Conservation (phyloP, 495 filamentous ascomycete genomes). For the Talaromyces trachyspermus region DNA sequence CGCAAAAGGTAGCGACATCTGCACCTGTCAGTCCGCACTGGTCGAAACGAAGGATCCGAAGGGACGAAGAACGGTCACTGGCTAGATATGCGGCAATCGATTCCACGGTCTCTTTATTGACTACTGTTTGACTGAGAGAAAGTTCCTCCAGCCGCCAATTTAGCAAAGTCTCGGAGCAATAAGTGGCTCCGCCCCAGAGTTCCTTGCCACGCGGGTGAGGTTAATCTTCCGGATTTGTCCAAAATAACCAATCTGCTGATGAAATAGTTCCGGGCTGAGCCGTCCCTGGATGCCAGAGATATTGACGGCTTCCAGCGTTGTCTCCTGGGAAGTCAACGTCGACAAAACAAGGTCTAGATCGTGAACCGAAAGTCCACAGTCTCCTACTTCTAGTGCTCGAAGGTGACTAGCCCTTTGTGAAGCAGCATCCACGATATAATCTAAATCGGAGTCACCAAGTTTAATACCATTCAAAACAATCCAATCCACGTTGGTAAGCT, state of each 20-base stretch:
- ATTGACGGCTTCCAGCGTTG: slow-evolving; percentile 68
- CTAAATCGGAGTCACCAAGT: slow-evolving; percentile 73
- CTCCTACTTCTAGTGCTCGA: slow-evolving; percentile 73
- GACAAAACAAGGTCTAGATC: slow-evolving; percentile 39
- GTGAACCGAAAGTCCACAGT: slow-evolving; percentile 60
- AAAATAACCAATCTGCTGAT: slow-evolving; percentile 57
- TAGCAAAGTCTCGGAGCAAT: slow-evolving; percentile 60
- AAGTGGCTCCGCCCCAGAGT: slow-evolving; percentile 55
- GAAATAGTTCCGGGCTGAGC: slow-evolving; percentile 55
- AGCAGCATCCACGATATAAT: slow-evolving; percentile 61
- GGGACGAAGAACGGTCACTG: slow-evolving; percentile 51
- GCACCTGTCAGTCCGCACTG: slow-evolving; percentile 74
- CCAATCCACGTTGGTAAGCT: slow-evolving; percentile 72
- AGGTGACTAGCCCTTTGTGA: slow-evolving; percentile 58
- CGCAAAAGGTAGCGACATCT: slow-evolving; percentile 71
- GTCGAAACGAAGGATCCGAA: slow-evolving; percentile 65
- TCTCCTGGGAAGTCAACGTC: slow-evolving; percentile 49
- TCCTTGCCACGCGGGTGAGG: slow-evolving; percentile 58
- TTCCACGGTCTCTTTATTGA: slow-evolving; percentile 49
- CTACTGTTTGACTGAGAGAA: slow-evolving; percentile 54
- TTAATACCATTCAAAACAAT: slow-evolving; percentile 76
- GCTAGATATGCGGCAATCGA: slow-evolving; percentile 58
- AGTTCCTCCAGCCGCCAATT: slow-evolving; percentile 74
- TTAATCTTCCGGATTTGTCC: slow-evolving; percentile 65
- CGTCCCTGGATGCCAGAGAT: slow-evolving; percentile 71